These are phyloP conservation scores for Ehretia macrophylla DNA, from an alignment of 257 asterid species.

Conservation along the genomic window DNA sequence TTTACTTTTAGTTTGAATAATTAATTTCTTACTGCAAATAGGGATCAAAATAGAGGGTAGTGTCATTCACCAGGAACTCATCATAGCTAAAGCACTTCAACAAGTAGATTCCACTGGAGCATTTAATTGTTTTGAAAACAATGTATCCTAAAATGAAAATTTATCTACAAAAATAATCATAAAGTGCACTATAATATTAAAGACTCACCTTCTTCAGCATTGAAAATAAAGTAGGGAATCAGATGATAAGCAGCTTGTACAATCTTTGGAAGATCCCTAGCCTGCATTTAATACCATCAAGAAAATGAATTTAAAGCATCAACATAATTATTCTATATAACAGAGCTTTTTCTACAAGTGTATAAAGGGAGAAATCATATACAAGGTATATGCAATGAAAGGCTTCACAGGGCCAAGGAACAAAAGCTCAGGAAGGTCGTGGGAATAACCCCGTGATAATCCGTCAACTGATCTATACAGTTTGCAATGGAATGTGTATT, in stretches of 20 bases:
- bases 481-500: no score
- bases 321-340: background rate
- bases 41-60: background rate
- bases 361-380: background rate
- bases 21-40: no score
- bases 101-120: background rate
- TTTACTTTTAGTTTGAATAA: no score
- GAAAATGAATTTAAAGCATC: conserved; percentile 5
- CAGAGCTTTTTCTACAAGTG: background rate
- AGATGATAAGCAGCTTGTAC: conserved; percentile 80
- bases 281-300: conserved; percentile 45
- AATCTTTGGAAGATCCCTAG: conserved; percentile 87
- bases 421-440: no score
- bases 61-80: background rate
- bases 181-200: no score
- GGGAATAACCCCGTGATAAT: no score
- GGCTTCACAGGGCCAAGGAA: no score
- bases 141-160: background rate
- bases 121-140: background rate
- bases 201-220: conserved; percentile 78
- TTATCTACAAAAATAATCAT: no score
- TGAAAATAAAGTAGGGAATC: conserved; percentile 85
- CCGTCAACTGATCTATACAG: no score
- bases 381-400: no score
- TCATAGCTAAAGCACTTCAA: background rate